Base-by-base conservation (phyloP, 1,284 basidiomycete genomes). In the Coriolopsis trogii region DNA sequence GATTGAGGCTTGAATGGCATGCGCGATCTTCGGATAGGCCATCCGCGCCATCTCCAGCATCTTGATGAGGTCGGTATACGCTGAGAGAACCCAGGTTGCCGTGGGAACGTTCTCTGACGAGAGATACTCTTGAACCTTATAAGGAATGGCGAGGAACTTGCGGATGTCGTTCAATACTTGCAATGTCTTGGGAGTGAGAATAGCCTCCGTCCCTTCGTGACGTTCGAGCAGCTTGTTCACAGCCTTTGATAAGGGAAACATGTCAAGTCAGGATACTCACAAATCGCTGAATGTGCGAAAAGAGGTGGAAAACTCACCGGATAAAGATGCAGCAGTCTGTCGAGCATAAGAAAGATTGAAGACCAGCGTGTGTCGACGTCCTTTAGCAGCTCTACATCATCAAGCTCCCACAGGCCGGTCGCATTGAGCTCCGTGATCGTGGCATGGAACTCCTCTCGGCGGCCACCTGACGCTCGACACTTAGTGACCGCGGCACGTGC, bases 361-460 rank as follows among this genome's bases (percentile, higher is more conserved):
- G 65, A 70, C 70, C 67, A 71, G 2, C 66, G 55, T 0, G 57
- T 62, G 3, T 67, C 63, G 12, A 48, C 56, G 69, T 31, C 66
- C 4, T 43, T 45, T 0, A 69, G 47, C 8, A 70, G 58, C 25
- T 58, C 48, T 15, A 58, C 38, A 3, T 41, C 40, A 9, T 40
- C 67, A 37, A 66, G 40, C 6, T 38, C 51, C 3, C 67, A 58
- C 1, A 43, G 4, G 30, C 9, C 16, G 9, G 4, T n/a, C 3
- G 4, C 10, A 12, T 31, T 31, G 4, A 12, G 13, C 9, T 31
- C 4, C 4, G 16, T 12, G 10, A 31, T 31, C 10, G 12, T 31
- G 3, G 13, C 13, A 4, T 10, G 30, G 4, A 31, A n/a, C 12
- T 31, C 30, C 16, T 4, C 30, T 4, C 30, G 30, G 4, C 30